phyloP scores from a whole-genome alignment of 148 eudicot genomes.

The Rhododendron ferrugineum region DNA sequence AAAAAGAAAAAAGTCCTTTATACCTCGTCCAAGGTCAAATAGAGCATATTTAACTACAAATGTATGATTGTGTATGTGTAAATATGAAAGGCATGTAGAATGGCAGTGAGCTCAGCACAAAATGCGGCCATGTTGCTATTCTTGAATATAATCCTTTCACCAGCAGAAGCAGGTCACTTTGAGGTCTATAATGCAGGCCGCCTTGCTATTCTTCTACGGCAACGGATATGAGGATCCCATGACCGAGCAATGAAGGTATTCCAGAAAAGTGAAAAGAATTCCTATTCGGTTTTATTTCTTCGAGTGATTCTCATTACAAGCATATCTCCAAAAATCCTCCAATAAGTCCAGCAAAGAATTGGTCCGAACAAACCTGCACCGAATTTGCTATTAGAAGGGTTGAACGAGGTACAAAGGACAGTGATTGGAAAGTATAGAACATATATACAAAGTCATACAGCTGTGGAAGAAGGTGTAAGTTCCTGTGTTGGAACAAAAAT shows the following conservation, averaged over 20 bases:
- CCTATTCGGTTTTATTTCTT: constrained; percentile 7
- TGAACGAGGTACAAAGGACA: background rate
- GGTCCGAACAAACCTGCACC: constrained; percentile 10
- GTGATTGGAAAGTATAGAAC: background rate
- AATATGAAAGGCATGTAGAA: background rate
- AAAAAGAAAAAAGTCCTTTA: background rate
- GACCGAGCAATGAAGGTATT: background rate
- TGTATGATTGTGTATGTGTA: background rate
- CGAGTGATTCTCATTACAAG: background rate
- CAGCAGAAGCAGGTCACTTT: background rate
- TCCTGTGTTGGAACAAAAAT: background rate
- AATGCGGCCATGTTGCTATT: background rate
- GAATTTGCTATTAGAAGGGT: background rate
- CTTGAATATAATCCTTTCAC: background rate
- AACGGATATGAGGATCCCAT: background rate
- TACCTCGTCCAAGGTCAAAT: background rate
- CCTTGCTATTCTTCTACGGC: background rate
- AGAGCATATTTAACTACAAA: background rate
- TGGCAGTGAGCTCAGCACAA: background rate
- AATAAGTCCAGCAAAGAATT: constrained; percentile 3
- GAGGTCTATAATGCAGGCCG: background rate
- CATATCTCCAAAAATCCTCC: background rate
- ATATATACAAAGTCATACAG: background rate
- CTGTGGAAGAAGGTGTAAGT: background rate
- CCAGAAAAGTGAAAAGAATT: background rate